Evolutionary conservation across 129 eudicot species (phyloP), one percentile per base, ranked within the genome.

Genomic region (Erigeron canadensis): DNA sequence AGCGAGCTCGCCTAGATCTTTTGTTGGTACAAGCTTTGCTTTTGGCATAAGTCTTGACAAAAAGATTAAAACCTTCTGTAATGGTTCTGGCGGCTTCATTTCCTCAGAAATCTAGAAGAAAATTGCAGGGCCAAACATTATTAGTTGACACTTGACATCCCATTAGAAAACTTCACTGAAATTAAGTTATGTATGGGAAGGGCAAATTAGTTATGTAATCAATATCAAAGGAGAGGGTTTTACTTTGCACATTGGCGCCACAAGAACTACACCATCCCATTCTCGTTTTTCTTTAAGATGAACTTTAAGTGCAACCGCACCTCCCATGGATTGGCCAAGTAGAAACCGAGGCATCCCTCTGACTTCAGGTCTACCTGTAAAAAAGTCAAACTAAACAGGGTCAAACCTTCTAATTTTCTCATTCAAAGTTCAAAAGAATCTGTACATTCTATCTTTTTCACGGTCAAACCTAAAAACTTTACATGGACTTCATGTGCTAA

Each of bases 241-340:
- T 91, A 92, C 98, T 81, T 84, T 92, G 50, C 96, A 89, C 98
- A 92, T 89, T 41, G 98, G 98, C 13, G 98, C 96, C 12, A 92
- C 98, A 76, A 92, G 98, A 67, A 85, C 86, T 39, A 84, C 80
- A 61, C 98, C 98, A 67, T 89, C 92, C 98, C 98, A 93, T 80
- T 83, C 88, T 2, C 81, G 82, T 13, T 89, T 96, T 19, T 82
- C 86, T 77, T 85, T 93, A 5, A 89, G 84, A 74, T 79, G 91
- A 70, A 83, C 91, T 81, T 93, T 93, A 21, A 93, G 81, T 42
- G 96, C 96, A 62, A 93, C 83, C 2, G 98, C 98, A 60, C 95
- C 98, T 5, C 98, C 98, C 98, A 93, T 93, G 12, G 98, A 93
- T 80, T 93, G 96, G 21, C 96, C 98, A 59, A 93, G 75, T 65